Base-by-base conservation (phyloP, 163 green algal species). In the Scenedesmus sp. region DNA sequence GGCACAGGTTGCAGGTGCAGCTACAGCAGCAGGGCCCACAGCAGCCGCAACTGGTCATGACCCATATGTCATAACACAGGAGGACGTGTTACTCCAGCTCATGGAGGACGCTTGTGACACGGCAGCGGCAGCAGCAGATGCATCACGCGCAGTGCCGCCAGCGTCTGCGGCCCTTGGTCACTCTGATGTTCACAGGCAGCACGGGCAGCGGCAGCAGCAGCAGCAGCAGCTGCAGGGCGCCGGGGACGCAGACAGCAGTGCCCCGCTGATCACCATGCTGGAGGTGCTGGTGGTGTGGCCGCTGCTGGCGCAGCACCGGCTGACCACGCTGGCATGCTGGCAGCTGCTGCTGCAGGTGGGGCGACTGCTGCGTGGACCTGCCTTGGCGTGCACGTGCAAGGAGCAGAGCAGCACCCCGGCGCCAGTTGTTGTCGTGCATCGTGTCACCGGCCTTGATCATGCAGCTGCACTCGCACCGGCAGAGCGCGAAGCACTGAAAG, bases 261-360 rank as follows among this genome's bases (percentile, higher is more conserved):
- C 87, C 0, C 87, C 87, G 9, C 15, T 91, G 7, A 68, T 87
- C 37, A 87, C 87, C 4, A 81, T 43, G 3, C 51, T 91, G 22
- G 87, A 91, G 26, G 87, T 91, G n/a, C 61, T 91, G 49, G 40
- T 91, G 9, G 26, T 91, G 35, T 33, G 42, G 72, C 87, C 87
- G 26, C 56, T 91, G 51, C 78, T 83, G 35, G 87, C 56, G 43
- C 87, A 91, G 87, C 59, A 87, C 78, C 53, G 59, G 33, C 78
- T 91, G 37, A 91, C 87, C 1, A 91, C 73, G 18, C 12, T 87
- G 3, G 87, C 79, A 12, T 91, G 87, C 59, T 91, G 87, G 87
- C 78, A 87, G 49, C 78, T 87, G 78, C 78, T 91, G 56, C 59
- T 91, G 40, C 65, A 76, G 65, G 65, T 76, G 24, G 65, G 2